phyloP scores from a whole-genome alignment of 345 rosid genomes.

The Moringa oleifera region DNA sequence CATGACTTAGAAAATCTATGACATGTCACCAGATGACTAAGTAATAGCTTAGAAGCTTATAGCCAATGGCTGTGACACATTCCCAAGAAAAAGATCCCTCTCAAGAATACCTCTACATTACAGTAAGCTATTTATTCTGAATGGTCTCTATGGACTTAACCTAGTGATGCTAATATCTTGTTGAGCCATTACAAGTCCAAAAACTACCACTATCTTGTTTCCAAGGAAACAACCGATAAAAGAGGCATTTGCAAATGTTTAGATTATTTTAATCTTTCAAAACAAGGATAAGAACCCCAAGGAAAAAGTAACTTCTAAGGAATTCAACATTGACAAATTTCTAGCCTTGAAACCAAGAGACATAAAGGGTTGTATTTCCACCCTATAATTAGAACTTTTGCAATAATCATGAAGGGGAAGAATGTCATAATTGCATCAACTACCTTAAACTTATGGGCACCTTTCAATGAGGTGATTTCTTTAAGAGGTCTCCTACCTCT shows the following conservation, averaged over 20 bases:
- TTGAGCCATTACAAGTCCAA: conserved; percentile 57
- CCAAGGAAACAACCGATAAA: too few relatives aligned
- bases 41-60: conserved; percentile 22
- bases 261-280: conserved; percentile 46
- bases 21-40: conserved; percentile 31
- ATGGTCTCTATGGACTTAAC: conserved; percentile 45
- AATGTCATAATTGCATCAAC: conserved; percentile 17
- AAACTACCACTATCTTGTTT: conserved; percentile 43
- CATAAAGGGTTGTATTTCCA: conserved; percentile 49
- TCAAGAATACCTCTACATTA: conserved; percentile 36
- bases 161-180: conserved; percentile 36
- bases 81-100: conserved; percentile 54
- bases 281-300: conserved; percentile 33
- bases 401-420: conserved; percentile 52
- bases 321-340: too few relatives aligned
- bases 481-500: conserved; percentile 48
- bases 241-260: conserved; percentile 52
- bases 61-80: too few relatives aligned
- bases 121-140: conserved; percentile 24
- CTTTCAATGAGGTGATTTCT: conserved; percentile 51
- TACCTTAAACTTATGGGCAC: conserved; percentile 31
- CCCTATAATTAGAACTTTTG: conserved; percentile 46
- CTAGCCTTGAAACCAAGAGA: too few relatives aligned
- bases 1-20: too few relatives aligned
- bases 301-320: conserved; percentile 38